Percentiles rank a stretch among this genome's conserved stretches.
phyloP scores from a whole-genome alignment of 2,329 filamentous ascomycete species.

The Aotearoamyces nothofagi region DNA sequence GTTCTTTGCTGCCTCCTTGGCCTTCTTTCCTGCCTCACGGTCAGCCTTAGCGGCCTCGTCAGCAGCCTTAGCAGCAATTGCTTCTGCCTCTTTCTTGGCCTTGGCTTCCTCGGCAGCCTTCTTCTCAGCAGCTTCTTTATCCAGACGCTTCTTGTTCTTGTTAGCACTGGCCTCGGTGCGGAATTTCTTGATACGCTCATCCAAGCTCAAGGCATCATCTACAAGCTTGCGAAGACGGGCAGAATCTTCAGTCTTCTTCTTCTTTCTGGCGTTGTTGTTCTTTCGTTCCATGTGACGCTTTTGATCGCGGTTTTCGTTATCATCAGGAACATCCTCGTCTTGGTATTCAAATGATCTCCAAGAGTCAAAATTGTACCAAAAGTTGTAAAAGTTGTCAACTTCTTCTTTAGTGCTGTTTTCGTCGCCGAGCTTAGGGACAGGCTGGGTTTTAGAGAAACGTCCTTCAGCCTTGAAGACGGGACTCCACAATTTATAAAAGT shows the following conservation, averaged over 20 bases:
- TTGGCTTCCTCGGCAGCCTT: conserved; percentile 72
- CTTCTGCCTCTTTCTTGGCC: conserved; percentile 72
- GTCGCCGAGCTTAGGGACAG: conserved; percentile 74
- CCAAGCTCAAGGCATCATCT: conserved; percentile 68
- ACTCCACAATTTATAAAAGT: conserved; percentile 92
- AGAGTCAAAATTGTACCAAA: conserved; percentile 99
- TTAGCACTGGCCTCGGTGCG: conserved; percentile 76
- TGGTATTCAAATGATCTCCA: conserved; percentile 98
- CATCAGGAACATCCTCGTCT: conserved; percentile 95
- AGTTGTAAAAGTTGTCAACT: conserved; percentile 96
- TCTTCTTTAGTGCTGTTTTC: conserved; percentile 76
- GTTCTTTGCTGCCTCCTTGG: conserved; percentile 96
- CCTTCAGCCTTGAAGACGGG: conserved; percentile 81
- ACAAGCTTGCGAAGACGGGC: conserved; percentile 78
- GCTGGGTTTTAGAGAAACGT: conserved; percentile 83
- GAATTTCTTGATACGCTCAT: conserved; percentile 98
- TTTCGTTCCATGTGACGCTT: conserved; percentile 97
- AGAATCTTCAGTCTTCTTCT: conserved; percentile 99
- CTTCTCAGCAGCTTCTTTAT: conserved; percentile 85
- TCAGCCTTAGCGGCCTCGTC: conserved; percentile 77
- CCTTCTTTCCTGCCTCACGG: conserved; percentile 79
- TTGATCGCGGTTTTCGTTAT: conserved; percentile 98
- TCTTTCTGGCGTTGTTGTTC: conserved; percentile 93
- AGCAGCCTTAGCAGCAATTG: conserved; percentile 63
- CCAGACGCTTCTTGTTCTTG: conserved; percentile 90